Conservation (phyloP, 2,329 filamentous ascomycete species). For the Colletotrichum trifolii region DNA sequence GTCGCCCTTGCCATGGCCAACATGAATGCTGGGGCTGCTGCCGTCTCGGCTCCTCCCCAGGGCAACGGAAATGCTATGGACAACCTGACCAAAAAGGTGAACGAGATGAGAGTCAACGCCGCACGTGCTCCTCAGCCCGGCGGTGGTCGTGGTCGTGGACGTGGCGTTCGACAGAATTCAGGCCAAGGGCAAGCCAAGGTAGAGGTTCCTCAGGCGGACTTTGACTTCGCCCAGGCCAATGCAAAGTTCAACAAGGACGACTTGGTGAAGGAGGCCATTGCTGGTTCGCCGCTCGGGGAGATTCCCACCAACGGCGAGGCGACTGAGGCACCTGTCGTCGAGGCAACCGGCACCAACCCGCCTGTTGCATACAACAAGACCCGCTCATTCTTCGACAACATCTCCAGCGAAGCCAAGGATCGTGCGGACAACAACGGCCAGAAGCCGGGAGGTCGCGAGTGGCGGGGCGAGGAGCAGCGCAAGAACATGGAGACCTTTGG, state of each 20-base stretch:
- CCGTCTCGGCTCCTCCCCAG: conserved; percentile 38
- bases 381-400: conserved; percentile 96
- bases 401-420: conserved; percentile 93
- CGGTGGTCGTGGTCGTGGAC: conserved; percentile 59
- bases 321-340: conserved; percentile 48
- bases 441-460: conserved; percentile 83
- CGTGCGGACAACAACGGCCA: conserved; percentile 77
- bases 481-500: conserved; percentile 99
- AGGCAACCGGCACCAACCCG: conserved; percentile 37
- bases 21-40: conserved; percentile 57
- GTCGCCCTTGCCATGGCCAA: conserved; percentile 86
- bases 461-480: conserved; percentile 91
- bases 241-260: conserved; percentile 61
- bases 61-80: conserved; percentile 65
- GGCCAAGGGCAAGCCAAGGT: conserved; percentile 67
- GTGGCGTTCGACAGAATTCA: conserved; percentile 54
- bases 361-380: conserved; percentile 83
- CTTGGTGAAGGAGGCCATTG: conserved; percentile 87
- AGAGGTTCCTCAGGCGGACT: conserved; percentile 90
- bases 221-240: conserved; percentile 79
- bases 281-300: conserved; percentile 75
- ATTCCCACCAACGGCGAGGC: conserved; percentile 51
- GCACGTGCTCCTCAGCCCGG: conserved; percentile 44
- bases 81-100: conserved; percentile 78
- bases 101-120: conserved; percentile 79